Evolutionary conservation across 2,329 filamentous ascomycete species (phyloP), one percentile per base, ranked within the genome.

Genomic region (Fusarium brevicatenulatum): DNA sequence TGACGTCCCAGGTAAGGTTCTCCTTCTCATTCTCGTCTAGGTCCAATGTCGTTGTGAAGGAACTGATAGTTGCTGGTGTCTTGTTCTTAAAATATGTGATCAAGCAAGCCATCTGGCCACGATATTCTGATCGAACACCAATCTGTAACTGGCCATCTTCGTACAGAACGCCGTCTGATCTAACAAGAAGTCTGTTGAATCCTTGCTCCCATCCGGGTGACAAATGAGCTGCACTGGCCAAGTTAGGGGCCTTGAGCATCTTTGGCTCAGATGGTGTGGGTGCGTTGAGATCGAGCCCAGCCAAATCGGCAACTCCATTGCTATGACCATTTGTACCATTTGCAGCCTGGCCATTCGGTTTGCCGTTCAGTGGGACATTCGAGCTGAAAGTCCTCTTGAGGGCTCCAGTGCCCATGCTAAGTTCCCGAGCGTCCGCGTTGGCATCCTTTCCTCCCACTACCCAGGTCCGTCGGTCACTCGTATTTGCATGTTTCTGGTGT

Each of bases 41-140:
- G 80, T 98, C 95, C 53, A 98, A 85, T 0, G 95, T 97, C 2
- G 96, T 98, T 1, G 96, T 98, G 80, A 99, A 97, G 0, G 95
- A 97, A 60, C 91, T 93, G 77, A 99, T 92, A 1, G 92, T 85
- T 42, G 93, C 92, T 0, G 94, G 91, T 2, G 94, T 95, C 84
- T 97, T 97, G 86, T 99, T 99, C 69, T 91, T 93, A 81, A 98
- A 97, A 82, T 98, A 99, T 57, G 97, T 85, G 77, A 99, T 98
- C 70, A 99, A 86, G 78, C 96, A 97, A 46, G 96, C 96, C 85
- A 98, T 92, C 80, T 97, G 94, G n/a, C 92, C 93, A 68, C 96
- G 92, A 81, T 98, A 99, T 83, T 99, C 96, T 15, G 95, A 97
- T 40, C 96, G 91, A 58, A 98, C 84, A 37, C 96, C 96, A 44